A percentile compares a stretch with the other conserved stretches of the same genome.
phyloP scores from a whole-genome alignment of 306 rosid genomes.

The Abrus pulchellus region DNA sequence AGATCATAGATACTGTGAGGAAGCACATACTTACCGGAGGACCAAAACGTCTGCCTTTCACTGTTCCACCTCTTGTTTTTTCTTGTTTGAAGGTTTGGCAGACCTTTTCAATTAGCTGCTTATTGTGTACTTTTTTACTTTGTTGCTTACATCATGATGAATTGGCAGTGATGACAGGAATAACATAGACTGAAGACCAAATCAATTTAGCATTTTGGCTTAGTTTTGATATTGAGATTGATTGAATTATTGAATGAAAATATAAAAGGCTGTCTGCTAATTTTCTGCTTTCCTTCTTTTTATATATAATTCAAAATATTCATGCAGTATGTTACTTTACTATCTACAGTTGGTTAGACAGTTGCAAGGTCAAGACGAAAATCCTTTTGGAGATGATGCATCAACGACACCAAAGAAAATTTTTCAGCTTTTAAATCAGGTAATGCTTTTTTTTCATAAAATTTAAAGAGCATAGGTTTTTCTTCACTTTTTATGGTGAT shows the following conservation, averaged over 20 bases:
- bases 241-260: constrained; percentile 26
- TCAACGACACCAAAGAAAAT: constrained; percentile 86
- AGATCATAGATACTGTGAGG: constrained; percentile 88
- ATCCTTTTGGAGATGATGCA: constrained; percentile 90
- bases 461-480: not conserved
- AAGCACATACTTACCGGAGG: constrained; percentile 92
- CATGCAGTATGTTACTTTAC: constrained; percentile 42
- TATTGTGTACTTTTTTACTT: constrained; percentile 35
- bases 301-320: constrained; percentile 9
- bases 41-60: constrained; percentile 89
- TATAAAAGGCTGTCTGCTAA: constrained; percentile 9
- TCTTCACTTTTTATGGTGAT: not conserved
- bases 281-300: constrained; percentile 5
- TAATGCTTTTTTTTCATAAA: constrained; percentile 29
- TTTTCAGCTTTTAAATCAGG: constrained; percentile 97
- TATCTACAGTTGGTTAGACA: constrained; percentile 87
- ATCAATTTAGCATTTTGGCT: constrained; percentile 15
- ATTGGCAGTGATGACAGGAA: constrained; percentile 31
- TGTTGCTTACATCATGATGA: constrained; percentile 38
- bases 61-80: constrained; percentile 90
- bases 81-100: constrained; percentile 84
- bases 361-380: constrained; percentile 92
- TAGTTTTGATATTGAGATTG: constrained; percentile 30
- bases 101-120: constrained; percentile 41
- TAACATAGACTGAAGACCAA: constrained; percentile 36